These are phyloP conservation scores for Fragosphaeria purpurea DNA, from an alignment of 2,329 filamentous ascomycete species.

Conservation along the genomic window DNA sequence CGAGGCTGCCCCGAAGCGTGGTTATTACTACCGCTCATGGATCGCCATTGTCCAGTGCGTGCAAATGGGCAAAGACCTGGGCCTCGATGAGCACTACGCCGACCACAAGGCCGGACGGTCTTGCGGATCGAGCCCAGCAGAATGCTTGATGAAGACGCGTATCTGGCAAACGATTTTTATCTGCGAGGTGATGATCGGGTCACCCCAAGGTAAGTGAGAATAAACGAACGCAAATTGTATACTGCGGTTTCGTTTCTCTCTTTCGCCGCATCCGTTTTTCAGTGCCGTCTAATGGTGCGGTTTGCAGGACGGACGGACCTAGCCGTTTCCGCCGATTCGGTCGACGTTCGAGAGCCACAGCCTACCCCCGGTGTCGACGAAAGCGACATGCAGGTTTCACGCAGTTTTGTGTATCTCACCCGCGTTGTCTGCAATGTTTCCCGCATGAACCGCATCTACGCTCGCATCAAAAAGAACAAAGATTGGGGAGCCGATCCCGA, in stretches of 20 bases:
- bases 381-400: constrained; percentile 64
- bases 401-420: constrained; percentile 75
- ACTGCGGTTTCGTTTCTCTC: neutral
- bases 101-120: constrained; percentile 61
- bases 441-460: constrained; percentile 65
- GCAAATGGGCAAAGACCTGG: constrained; percentile 86
- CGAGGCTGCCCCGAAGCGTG: constrained; percentile 83
- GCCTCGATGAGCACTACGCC: constrained; percentile 76
- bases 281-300: neutral
- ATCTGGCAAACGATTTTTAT: constrained; percentile 85
- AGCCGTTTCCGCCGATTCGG: constrained; percentile 60
- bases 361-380: constrained; percentile 59
- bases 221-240: no score
- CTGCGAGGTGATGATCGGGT: constrained; percentile 86
- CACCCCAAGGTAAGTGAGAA: constrained; percentile 63
- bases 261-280: no score
- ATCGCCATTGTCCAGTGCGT: constrained; percentile 89
- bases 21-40: constrained; percentile 96
- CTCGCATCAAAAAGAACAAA: constrained; percentile 54
- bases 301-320: constrained; percentile 63
- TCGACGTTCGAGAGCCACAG: constrained; percentile 61
- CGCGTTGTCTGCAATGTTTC: constrained; percentile 70
- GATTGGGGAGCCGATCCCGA: constrained; percentile 83
- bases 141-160: constrained; percentile 75
- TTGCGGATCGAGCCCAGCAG: constrained; percentile 59